Evolutionary conservation across 208 protist genomes (phyloP).

Genomic region (Herpetomonas tarakana): DNA sequence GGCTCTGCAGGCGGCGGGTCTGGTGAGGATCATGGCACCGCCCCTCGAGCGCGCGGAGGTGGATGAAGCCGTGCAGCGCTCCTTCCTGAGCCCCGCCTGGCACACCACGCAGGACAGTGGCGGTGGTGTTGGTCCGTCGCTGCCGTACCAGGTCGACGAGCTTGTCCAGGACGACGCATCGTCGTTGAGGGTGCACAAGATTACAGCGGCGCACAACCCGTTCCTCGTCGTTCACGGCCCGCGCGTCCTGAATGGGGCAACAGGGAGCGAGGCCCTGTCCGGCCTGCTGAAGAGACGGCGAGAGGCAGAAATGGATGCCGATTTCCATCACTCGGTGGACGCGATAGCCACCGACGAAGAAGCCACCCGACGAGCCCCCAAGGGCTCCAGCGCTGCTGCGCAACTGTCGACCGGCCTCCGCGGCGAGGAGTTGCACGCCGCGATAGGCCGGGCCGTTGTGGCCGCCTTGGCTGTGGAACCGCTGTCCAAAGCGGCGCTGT

Average conservation of each 20-base stretch:
- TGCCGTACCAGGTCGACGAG: conserved; percentile 12
- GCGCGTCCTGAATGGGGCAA: conserved; percentile 51
- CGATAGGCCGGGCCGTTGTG: conserved; percentile 43
- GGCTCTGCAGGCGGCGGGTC: conserved; percentile 6
- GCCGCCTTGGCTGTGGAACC: conserved; percentile 30
- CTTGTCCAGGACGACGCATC: not conserved
- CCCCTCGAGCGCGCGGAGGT: conserved; percentile 7
- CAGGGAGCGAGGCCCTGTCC: conserved; percentile 30
- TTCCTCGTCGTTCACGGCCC: conserved; percentile 71
- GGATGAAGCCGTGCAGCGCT: conserved; percentile 13
- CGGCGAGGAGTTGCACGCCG: conserved; percentile 28
- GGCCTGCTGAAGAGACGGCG: conserved; percentile 34
- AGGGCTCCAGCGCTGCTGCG: not conserved
- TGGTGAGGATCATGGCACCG: conserved; percentile 9
- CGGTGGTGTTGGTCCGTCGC: not conserved
- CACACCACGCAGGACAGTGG: conserved; percentile 3
- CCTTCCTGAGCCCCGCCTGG: conserved; percentile 20
- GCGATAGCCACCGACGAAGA: not conserved
- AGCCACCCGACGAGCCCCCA: not conserved
- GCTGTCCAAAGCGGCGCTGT: conserved; percentile 36
- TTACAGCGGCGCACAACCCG: conserved; percentile 41
- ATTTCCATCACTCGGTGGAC: conserved; percentile 7
- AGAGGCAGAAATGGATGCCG: conserved; percentile 20
- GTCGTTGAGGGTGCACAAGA: conserved; percentile 6
- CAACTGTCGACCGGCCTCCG: conserved; percentile 4